phyloP scores from a whole-genome alignment of 805 yeast species.

The Priceomyces medius region DNA sequence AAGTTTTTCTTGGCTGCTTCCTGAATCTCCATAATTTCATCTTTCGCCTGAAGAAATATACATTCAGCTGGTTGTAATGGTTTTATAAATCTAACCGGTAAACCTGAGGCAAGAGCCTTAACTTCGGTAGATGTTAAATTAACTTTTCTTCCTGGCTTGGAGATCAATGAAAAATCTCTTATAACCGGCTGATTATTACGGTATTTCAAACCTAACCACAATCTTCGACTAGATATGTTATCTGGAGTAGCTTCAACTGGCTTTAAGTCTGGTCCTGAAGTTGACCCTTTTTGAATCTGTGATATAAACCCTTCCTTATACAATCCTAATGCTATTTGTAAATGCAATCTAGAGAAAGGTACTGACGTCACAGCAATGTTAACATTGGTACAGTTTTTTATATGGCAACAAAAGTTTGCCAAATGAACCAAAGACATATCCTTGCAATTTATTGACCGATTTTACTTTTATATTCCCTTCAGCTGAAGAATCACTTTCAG shows the following conservation, averaged over 20 bases:
- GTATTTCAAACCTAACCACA: constrained; percentile 92
- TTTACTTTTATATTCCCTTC: too few species aligned
- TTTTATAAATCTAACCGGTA: constrained; percentile 66
- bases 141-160: constrained; percentile 82
- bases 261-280: constrained; percentile 74
- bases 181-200: constrained; percentile 77
- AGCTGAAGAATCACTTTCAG: too few species aligned
- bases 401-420: constrained; percentile 81
- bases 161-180: constrained; percentile 65
- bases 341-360: constrained; percentile 79
- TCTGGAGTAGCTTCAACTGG: constrained; percentile 82
- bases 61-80: constrained; percentile 91
- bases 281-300: constrained; percentile 80
- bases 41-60: constrained; percentile 59
- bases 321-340: constrained; percentile 78
- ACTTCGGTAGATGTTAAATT: constrained; percentile 62
- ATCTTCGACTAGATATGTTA: constrained; percentile 77
- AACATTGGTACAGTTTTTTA: constrained; percentile 83
- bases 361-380: constrained; percentile 71
- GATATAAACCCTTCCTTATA: constrained; percentile 90
- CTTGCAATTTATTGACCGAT: not conserved
- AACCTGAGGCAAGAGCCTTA: constrained; percentile 71
- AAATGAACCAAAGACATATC: constrained; percentile 84
- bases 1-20: constrained; percentile 78
- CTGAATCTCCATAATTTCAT: constrained; percentile 66